Evolutionary conservation across 192 early-diverging fungal species (phyloP).

Genomic region (Funneliformis mosseae): DNA sequence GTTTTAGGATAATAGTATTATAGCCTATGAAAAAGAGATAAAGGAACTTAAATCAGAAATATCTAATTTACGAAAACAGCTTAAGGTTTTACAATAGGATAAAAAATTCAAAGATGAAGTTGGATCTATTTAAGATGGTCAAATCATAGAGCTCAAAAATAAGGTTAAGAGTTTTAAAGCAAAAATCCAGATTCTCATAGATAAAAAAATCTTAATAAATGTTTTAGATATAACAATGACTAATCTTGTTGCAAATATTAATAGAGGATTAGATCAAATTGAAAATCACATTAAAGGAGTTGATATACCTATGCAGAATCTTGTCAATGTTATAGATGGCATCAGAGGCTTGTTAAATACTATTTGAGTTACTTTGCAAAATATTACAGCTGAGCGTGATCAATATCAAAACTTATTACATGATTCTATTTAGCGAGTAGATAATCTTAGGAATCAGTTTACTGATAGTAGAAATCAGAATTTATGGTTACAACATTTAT

Average conservation of each 20-base stretch:
- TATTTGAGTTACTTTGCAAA: background rate
- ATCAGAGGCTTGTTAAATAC: background rate
- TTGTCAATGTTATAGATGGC: conserved; percentile 13
- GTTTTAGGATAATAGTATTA: background rate
- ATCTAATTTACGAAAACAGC: background rate
- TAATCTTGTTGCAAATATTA: background rate
- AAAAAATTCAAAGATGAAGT: background rate
- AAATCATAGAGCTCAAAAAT: too few relatives aligned
- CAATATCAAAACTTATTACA: background rate
- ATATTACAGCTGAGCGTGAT: background rate
- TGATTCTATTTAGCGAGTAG: background rate
- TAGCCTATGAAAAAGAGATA: background rate
- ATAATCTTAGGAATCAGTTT: background rate
- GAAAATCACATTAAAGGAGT: background rate
- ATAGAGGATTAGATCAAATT: background rate
- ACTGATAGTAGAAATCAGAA: too few relatives aligned
- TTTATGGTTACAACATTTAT: too few relatives aligned
- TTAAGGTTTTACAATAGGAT: background rate
- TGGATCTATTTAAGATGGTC: too few relatives aligned
- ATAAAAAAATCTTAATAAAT: background rate
- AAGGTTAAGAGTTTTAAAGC: too few relatives aligned
- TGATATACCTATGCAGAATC: background rate
- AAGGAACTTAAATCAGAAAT: background rate
- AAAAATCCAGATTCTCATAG: background rate
- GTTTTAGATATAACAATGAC: background rate